Evolutionary conservation across 2,329 filamentous ascomycete species (phyloP).

Genomic region (Trichoderma aggressivum): DNA sequence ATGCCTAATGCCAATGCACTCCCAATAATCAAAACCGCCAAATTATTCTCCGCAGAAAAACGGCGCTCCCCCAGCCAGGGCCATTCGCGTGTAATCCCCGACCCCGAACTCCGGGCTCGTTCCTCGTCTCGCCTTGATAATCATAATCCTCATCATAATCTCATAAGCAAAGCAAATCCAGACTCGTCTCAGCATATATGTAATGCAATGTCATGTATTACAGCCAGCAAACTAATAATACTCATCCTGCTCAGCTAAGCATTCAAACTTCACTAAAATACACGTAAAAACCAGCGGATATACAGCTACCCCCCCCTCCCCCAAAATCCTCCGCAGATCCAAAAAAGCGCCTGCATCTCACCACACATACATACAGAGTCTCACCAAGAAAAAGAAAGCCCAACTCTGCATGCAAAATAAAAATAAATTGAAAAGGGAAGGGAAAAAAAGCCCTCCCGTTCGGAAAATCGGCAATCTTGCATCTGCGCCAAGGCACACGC

Average conservation of each 20-base stretch:
- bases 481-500: neutral
- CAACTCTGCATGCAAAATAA: neutral
- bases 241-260: neutral
- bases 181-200: neutral
- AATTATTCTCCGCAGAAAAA: conserved; percentile 6
- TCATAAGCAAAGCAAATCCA: neutral
- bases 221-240: neutral
- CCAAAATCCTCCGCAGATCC: neutral
- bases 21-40: neutral
- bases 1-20: neutral
- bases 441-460: neutral
- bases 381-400: neutral
- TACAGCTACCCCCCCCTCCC: neutral
- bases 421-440: neutral
- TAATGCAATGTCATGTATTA: neutral
- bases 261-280: neutral
- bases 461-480: conserved; percentile 7
- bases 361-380: neutral
- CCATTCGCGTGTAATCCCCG: neutral
- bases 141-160: neutral
- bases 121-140: neutral
- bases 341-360: neutral
- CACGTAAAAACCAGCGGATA: neutral
- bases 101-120: neutral
- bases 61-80: neutral